Conservation (phyloP, 768 basidiomycete species). For the Rhizopogon salebrosus region DNA sequence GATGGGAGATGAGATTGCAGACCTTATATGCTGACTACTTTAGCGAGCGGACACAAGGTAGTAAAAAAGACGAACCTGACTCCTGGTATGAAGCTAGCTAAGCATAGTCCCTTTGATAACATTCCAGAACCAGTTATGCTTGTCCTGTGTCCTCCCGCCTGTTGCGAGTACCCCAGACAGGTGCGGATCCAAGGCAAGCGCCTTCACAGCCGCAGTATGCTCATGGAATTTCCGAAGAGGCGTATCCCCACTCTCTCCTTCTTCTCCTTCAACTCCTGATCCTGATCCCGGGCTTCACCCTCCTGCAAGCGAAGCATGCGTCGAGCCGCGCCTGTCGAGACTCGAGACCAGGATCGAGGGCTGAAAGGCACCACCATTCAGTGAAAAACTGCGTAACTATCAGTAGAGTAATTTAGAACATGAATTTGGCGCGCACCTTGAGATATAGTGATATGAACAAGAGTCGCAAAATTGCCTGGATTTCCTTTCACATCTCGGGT, state of each 20-base stretch:
- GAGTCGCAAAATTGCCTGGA: no score
- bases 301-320: no score
- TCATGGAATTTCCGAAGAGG: constrained; percentile 96
- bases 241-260: constrained; percentile 38
- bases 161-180: constrained; percentile 85
- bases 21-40: constrained; percentile 48
- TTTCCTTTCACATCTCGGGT: no score
- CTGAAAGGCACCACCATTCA: no score
- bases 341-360: no score
- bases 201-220: constrained; percentile 95
- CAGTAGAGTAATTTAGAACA: no score
- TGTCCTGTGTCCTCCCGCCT: constrained; percentile 96
- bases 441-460: no score
- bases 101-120: constrained; percentile 80
- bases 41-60: not conserved
- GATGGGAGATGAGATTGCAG: constrained; percentile 80
- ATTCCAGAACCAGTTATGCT: constrained; percentile 98
- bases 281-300: no score
- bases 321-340: no score
- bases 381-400: no score
- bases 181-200: constrained; percentile 98
- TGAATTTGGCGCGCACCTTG: no score
- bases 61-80: constrained; percentile 57
- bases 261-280: constrained; percentile 26
- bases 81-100: constrained; percentile 88